A percentile compares a stretch with the other conserved stretches of the same genome.
phyloP scores from a whole-genome alignment of 1,139 yeast species.

The Suhomyces maxii region DNA sequence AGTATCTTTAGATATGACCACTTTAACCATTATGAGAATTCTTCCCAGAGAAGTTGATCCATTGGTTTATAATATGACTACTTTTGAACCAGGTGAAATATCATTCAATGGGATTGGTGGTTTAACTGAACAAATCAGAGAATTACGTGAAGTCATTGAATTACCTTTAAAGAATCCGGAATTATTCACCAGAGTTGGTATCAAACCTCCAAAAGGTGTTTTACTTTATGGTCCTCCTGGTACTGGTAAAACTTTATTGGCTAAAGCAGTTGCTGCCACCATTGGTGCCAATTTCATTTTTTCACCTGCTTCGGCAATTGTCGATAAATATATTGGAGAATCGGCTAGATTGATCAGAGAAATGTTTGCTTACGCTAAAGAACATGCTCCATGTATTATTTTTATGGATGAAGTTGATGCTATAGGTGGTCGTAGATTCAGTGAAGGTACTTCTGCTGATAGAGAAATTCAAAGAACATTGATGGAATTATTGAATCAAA shows the following conservation, averaged over 20 bases:
- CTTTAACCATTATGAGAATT: conserved; percentile 95
- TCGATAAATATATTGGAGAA: conserved; percentile 98
- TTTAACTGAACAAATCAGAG: conserved; percentile 90
- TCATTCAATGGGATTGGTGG: conserved; percentile 98
- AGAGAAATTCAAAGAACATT: conserved; percentile 98
- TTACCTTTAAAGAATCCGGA: conserved; percentile 97
- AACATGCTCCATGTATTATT: conserved; percentile 97
- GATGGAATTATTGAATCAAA: conserved; percentile 96
- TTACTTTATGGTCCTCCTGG: conserved; percentile 99
- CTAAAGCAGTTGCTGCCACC: conserved; percentile 98
- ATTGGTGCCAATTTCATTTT: conserved; percentile 97
- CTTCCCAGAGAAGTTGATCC: conserved; percentile 99
- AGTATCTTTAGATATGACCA: conserved; percentile 96
- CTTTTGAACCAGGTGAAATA: conserved; percentile 94
- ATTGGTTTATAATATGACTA: conserved; percentile 96
- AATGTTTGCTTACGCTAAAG: conserved; percentile 98
- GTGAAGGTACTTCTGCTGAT: conserved; percentile 98
- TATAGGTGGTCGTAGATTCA: conserved; percentile 96
- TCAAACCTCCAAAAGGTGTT: conserved; percentile 98
- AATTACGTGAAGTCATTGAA: conserved; percentile 96
- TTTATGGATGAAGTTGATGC: conserved; percentile 99
- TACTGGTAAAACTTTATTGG: conserved; percentile 93
- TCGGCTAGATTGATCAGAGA: conserved; percentile 96
- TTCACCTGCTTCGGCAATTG: conserved; percentile 97
- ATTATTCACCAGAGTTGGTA: conserved; percentile 91